Evolutionary conservation across 768 basidiomycete genomes (phyloP), one percentile per base, ranked within the genome.

Genomic region (Collybia nuda): DNA sequence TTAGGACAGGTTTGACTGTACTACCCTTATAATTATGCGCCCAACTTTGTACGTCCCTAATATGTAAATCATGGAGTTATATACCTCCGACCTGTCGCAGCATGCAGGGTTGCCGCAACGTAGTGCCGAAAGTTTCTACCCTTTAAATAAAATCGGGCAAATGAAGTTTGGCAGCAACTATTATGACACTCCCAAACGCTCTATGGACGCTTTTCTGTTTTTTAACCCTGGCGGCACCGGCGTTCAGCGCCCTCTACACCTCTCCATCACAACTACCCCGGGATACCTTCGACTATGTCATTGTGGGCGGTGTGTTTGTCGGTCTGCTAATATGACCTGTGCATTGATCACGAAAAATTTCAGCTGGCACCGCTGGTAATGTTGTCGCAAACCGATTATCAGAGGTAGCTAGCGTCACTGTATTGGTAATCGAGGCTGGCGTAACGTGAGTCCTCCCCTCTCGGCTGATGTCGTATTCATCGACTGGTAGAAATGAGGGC

Each of bases 371-470:
- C 41, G 19, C 55, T 9, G 55, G 55, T 17, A 51, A 48, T 37
- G 49, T 49, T 26, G 46, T 66, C 18, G 65, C 63, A 9, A 65
- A 57, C 39, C 51, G 64, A 18, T 48, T 66, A 11, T 47, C 61
- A 2, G 63, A 66, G 50, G 51, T 51, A 19, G 17, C 46, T 1
- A 38, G 32, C 11, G 51, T 60, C 49, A 52, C 51, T 3, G 63
- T 66, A 6, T 56, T 66, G 15, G 48, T 66, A 1, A 44, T 65
- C 7, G 65, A 66, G 54, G 56, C 58, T 18, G 60, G 60, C 14
- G 51, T 48, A 22, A 51, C 52, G 62, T 63, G 14, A 43, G 54
- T 52, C 26, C 18, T 6, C 45, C 12, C 15, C 6, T 39, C 28
- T 22, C 42, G 52, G 39, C 12, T 47, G 4, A 32, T 32, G 32